Evolutionary conservation across 176 grass and related monocot species (phyloP), one percentile per base, ranked within the genome.

Genomic region (Phoenix roebelenii): DNA sequence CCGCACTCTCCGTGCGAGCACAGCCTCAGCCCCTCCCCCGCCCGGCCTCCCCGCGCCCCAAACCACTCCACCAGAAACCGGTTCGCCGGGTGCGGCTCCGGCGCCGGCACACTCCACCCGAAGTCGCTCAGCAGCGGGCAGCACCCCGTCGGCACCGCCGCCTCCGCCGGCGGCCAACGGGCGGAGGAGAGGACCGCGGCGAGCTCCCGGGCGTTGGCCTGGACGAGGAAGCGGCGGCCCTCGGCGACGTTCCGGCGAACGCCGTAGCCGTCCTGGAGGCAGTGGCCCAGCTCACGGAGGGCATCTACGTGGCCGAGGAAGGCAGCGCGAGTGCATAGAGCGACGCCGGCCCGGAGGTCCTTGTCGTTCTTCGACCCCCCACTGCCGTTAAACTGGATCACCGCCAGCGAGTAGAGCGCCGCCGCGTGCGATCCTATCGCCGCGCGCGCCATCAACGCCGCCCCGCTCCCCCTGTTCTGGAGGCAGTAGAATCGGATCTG

Each of bases 401-500:
- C 22, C 18, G 54, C 54, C 5, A 55, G 17, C 18, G 54, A 55
- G 54, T 55, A 55, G 17, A 55, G 54, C 16, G 54, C n/a, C 5
- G n/a, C 54, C 1, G 54, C 54, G 17, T 55, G 54, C 16, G 17
- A 55, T 19, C 17, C 22, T 10, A 55, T 18, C 5, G 54, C 54
- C 54, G 54, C 54, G 18, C 7, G 7, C 5, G 54, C 54, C 54
- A 55, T 55, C 4, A 55, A 18, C 7, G 54, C n/a, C 3, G 17
- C 22, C 54, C 54, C 54, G 17, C 7, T 22, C 7, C 54, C 22
- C n/a, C 54, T 55, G 7, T 55, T 55, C 54, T 22, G 18, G 7
- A 55, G 54, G 54, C 54, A 55, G n/a, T 55, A 55, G 19, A 55
- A 55, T 19, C n/a, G 22, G 17, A 55, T 55, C 54, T 55, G 54